Conservation (phyloP, 2,329 filamentous ascomycete species). For the Diplodia seriata region DNA sequence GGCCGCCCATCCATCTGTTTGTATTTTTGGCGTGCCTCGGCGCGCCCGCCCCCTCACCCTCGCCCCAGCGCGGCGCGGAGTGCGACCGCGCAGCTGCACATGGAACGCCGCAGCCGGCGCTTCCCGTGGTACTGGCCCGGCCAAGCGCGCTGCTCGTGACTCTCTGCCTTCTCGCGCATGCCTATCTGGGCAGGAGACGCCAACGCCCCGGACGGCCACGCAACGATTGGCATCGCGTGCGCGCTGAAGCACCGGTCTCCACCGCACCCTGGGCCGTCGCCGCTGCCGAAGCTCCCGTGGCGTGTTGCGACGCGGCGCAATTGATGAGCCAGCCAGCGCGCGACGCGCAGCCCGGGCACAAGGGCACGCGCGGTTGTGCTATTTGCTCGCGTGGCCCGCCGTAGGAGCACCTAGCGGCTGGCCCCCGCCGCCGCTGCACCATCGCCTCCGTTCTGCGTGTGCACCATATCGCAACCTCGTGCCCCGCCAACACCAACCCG, state of each 20-base stretch:
- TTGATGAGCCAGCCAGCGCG: constrained; percentile 3
- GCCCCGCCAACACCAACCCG: constrained; percentile 29
- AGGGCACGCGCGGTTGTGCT: constrained; percentile 13
- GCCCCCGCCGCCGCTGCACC: neutral
- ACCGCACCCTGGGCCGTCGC: constrained; percentile 2
- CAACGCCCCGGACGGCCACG: neutral
- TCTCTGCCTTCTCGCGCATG: constrained; percentile 15
- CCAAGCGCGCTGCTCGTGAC: constrained; percentile 20
- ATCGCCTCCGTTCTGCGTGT: neutral
- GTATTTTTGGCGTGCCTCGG: constrained; percentile 14
- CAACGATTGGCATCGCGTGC: constrained; percentile 25
- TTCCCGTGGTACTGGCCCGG: constrained; percentile 10
- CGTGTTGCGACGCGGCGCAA: constrained; percentile 5
- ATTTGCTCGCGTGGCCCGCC: constrained; percentile 10
- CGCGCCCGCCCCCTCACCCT: constrained; percentile 5
- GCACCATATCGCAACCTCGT: constrained; percentile 11
- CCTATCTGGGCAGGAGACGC: constrained; percentile 10
- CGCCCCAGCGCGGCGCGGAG: neutral
- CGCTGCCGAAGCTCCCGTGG: constrained; percentile 11
- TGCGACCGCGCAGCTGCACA: neutral
- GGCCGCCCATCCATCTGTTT: neutral
- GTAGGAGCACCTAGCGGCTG: constrained; percentile 1
- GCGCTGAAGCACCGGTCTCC: constrained; percentile 13
- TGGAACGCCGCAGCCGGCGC: constrained; percentile 13
- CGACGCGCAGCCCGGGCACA: constrained; percentile 17